Evolutionary conservation across 106 monocot species (phyloP), one percentile per base, ranked within the genome.

Genomic region (Posidonia australis): DNA sequence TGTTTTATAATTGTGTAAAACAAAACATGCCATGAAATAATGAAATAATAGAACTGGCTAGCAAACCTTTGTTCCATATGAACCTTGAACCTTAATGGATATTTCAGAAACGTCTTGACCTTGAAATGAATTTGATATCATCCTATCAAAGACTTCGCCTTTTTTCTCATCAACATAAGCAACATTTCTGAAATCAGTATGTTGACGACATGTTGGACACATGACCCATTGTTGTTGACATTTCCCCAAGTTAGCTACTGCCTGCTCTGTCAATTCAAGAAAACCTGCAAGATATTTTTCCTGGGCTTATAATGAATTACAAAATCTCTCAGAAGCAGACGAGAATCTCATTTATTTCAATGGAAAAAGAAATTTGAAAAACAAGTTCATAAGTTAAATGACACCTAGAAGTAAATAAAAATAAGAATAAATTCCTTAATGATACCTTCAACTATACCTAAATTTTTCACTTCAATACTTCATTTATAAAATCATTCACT

Each of bases 121-220:
- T 58, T 77, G 69, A 26, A 54, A 77, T 68, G 63, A 44, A 63
- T 60, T 71, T 76, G 68, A 36, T 13, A 24, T 47, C 46, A 24
- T 54, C 44, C 31, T 28, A 51, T 72, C 67, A 65, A 23, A 53
- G 63, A 29, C 22, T 13, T 66, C 66, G 36, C 47, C 59, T 70
- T 61, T 71, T 61, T 78, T 90, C 65, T 96, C 90, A 69, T 74
- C 77, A 43, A 84, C 96, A 80, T 77, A 96, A 63, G 87, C 96
- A 67, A 96, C 82, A 27, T 86, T 73, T 25, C 77, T 76, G 21
- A 80, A 62, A 74, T 86, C 84, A 24, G 94, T 84, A 46, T 77
- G 86, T 53, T 84, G 89, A 59, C 94, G 94, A 58, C 94, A 94
- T 55, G 89, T 90, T 20, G 94, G 94, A 58, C 94, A 94, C 80